These are phyloP conservation scores for Russula dissimulans DNA, from an alignment of 768 basidiomycete species.

Conservation along the genomic window DNA sequence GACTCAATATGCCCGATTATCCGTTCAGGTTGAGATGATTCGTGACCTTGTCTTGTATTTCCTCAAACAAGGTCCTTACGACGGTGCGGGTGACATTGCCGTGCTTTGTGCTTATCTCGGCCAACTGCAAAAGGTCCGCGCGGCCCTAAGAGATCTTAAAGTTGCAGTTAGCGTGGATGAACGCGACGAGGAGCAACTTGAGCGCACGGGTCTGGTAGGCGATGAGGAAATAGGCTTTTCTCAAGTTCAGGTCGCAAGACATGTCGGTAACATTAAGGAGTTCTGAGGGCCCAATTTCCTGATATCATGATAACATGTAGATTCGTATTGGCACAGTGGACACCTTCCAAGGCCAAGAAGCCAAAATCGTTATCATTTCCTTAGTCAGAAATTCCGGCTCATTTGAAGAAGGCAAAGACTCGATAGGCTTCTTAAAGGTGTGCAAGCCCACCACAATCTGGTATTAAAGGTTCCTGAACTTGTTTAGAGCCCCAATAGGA, in stretches of 20 bases:
- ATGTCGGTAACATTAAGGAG: conserved; percentile 31
- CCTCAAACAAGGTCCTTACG: conserved; percentile 43
- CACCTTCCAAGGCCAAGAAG: conserved; percentile 72
- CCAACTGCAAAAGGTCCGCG: conserved; percentile 38
- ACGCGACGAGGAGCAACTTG: conserved; percentile 53
- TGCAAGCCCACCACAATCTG: not conserved
- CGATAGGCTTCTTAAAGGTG: conserved; percentile 71
- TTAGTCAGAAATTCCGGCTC: conserved; percentile 63
- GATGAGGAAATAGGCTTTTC: conserved; percentile 35
- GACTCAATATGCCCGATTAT: not conserved
- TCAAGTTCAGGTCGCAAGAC: conserved; percentile 41
- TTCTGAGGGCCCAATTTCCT: not conserved
- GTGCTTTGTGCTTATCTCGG: conserved; percentile 48
- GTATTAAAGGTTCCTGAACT: conserved; percentile 19
- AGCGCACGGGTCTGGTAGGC: conserved; percentile 36
- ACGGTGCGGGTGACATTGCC: conserved; percentile 40
- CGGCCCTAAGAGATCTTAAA: conserved; percentile 31
- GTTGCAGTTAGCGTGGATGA: conserved; percentile 64
- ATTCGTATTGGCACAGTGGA: conserved; percentile 67
- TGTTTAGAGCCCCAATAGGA: conserved; percentile 26
- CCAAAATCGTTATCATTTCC: conserved; percentile 62
- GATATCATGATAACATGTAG: conserved; percentile 26
- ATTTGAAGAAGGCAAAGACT: conserved; percentile 26
- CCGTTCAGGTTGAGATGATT: conserved; percentile 34
- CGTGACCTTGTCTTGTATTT: conserved; percentile 46